These are phyloP conservation scores for Musa beccarii DNA, from an alignment of 176 grass and related monocot species.

Conservation along the genomic window DNA sequence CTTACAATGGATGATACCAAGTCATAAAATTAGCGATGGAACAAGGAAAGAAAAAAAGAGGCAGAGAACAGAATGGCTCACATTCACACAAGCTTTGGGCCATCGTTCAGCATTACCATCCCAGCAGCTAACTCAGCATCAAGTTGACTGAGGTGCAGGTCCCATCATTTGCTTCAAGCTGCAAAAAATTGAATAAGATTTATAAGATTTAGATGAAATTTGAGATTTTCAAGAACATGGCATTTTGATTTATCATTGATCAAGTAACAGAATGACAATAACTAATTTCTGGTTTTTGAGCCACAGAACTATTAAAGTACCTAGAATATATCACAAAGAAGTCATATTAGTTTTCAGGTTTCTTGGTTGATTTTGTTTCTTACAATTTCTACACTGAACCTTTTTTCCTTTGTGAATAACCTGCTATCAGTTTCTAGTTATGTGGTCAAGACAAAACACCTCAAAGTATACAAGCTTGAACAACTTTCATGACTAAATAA, in stretches of 20 bases:
- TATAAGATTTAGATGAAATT: not conserved
- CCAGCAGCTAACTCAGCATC: slow-evolving; percentile 77
- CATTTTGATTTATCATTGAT: not conserved
- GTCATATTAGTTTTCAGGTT: not conserved
- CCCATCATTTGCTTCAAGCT: slow-evolving; percentile 80
- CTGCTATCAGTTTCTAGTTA: too few species aligned
- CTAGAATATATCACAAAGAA: not conserved
- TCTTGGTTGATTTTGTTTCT: too few species aligned
- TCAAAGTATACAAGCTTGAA: too few species aligned
- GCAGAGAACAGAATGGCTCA: slow-evolving; percentile 10
- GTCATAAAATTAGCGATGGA: too few species aligned
- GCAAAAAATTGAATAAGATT: not conserved
- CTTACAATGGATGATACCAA: too few species aligned
- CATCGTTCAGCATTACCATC: slow-evolving; percentile 91
- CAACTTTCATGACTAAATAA: too few species aligned
- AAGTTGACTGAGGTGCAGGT: slow-evolving; percentile 55
- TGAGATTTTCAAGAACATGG: not conserved
- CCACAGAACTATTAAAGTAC: not conserved
- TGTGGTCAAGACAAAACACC: too few species aligned
- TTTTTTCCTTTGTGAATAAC: too few species aligned
- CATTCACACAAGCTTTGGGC: slow-evolving; percentile 80
- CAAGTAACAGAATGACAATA: not conserved
- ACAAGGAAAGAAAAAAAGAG: too few species aligned
- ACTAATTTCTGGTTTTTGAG: not conserved
- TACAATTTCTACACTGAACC: too few species aligned